Percentiles rank a stretch among this genome's conserved stretches.
Evolutionary conservation across 108 stramenopile genomes (phyloP).

Genomic region (Ochromonas danica): DNA sequence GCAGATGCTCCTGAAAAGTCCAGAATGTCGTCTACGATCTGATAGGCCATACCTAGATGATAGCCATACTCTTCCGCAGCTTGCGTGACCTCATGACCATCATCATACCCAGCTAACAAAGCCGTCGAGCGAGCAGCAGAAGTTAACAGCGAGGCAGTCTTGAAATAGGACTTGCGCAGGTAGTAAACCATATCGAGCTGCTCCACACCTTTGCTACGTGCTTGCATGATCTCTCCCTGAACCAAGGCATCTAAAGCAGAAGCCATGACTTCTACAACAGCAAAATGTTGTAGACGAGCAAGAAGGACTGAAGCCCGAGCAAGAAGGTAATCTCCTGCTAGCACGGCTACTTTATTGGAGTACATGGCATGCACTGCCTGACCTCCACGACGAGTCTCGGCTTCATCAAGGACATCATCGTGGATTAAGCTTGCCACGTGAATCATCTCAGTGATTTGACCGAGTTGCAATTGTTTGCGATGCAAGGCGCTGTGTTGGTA

Average conservation of each 20-base stretch:
- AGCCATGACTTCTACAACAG: constrained; percentile 96
- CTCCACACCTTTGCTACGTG: constrained; percentile 74
- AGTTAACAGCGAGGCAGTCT: constrained; percentile 91
- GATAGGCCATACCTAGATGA: constrained; percentile 92
- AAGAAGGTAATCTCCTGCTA: constrained; percentile 93
- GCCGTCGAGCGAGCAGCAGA: constrained; percentile 84
- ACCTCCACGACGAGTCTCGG: constrained; percentile 88
- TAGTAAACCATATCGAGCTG: constrained; percentile 74
- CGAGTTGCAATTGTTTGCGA: constrained; percentile 74
- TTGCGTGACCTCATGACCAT: constrained; percentile 72
- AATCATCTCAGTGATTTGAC: constrained; percentile 97
- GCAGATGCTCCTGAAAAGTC: constrained; percentile 85
- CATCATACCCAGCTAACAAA: constrained; percentile 80
- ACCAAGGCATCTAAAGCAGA: constrained; percentile 89
- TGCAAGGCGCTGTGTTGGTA: neutral
- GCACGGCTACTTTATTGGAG: constrained; percentile 93
- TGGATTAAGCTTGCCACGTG: constrained; percentile 94
- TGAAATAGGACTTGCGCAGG: constrained; percentile 91
- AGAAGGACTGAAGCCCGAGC: constrained; percentile 87
- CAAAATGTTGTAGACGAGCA: constrained; percentile 81
- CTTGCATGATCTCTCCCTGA: constrained; percentile 95
- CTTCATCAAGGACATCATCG: constrained; percentile 95
- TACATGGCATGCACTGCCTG: constrained; percentile 95
- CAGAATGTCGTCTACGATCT: constrained; percentile 92
- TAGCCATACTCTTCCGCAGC: constrained; percentile 95